Conservation (phyloP, 1,284 basidiomycete genomes). For the Moesziomyces globuligerus region DNA sequence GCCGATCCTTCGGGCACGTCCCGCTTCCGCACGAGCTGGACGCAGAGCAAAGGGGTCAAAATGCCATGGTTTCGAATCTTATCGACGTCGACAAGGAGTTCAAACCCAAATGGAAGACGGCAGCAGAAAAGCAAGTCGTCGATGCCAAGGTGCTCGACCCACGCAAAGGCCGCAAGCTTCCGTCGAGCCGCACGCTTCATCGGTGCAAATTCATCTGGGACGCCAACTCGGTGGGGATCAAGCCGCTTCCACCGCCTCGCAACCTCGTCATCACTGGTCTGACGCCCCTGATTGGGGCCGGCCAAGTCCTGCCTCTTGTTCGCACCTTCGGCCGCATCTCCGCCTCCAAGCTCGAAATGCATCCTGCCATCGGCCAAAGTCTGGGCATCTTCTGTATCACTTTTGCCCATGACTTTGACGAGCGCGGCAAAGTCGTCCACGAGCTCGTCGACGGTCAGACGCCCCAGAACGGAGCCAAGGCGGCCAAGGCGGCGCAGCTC, state of each 20-base stretch:
- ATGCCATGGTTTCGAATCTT: constrained; percentile 10
- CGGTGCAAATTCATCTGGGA: constrained; percentile 74
- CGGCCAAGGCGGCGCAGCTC: constrained; percentile 32
- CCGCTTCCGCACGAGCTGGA: constrained; percentile 49
- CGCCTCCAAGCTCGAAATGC: constrained; percentile 82
- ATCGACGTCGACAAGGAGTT: constrained; percentile 4
- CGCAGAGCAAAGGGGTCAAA: constrained; percentile 22
- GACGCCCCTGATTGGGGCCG: constrained; percentile 77
- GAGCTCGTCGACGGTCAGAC: constrained; percentile 2
- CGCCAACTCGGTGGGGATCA: constrained; percentile 76
- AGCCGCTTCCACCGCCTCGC: constrained; percentile 75
- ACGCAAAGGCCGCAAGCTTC: constrained; percentile 10
- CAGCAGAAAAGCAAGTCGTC: constrained; percentile 18
- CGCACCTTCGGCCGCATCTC: constrained; percentile 75
- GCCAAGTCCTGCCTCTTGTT: constrained; percentile 78
- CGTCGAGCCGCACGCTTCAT: constrained; percentile 11
- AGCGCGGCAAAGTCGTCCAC: constrained; percentile 26
- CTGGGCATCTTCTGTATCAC: constrained; percentile 84
- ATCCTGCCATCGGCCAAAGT: constrained; percentile 80
- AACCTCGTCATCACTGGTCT: constrained; percentile 80
- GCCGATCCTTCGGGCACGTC: constrained; percentile 38
- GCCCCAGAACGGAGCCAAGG: constrained; percentile 46
- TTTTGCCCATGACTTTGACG: constrained; percentile 70
- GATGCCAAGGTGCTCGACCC: constrained; percentile 18
- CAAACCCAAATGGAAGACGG: constrained; percentile 3